Base-by-base conservation (phyloP, 2,329 filamentous ascomycete genomes). In the Hortaea sp. region DNA sequence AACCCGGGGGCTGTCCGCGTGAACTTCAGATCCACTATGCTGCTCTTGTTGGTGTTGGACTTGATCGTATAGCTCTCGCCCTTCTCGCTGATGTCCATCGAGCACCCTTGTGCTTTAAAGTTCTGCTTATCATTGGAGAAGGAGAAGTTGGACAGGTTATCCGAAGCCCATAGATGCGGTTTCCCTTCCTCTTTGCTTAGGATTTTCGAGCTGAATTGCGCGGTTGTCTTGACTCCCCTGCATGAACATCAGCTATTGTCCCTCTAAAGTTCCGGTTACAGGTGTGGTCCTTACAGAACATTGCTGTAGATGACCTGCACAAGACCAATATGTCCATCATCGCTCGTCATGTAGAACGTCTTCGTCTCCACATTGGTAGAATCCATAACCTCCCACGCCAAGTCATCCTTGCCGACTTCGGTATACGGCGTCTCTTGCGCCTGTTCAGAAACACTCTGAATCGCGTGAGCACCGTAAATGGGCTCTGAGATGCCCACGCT, bases 281-380 rank as follows among this genome's bases (percentile, higher is more conserved):
- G 20, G 20, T 20, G 40, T 42, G 6, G 13, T 29, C 28, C 83
- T 69, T 81, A 95, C 89, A 80, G 84, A 65, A 98, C 85, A 69
- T 95, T 95, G 74, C 86, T 97, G 75, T 97, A 95, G 66, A 98
- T 95, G 69, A 97, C 77, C 75, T 98, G 92, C 50, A 79, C 80
- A 67, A 95, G 78, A 44, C 77, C 86, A 53, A 89, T 67, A 53
- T 82, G 76, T 43, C 92, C 92, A 49, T 73, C 79, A 52, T 95
- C 85, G 46, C 84, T 75, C 68, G 82, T 82, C 61, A 95, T 70
- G 72, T 98, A 98, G 72, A 95, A 98, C 52, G 78, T 88, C 72
- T 95, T 85, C 29, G 88, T 95, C 75, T 98, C 92, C 57, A 97
- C 92, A 61, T 78, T 85, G 53, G 92, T 97, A 60, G 81, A 84